Conservation (phyloP, 805 yeast genomes). For the Wickerhamomyces bovis region DNA sequence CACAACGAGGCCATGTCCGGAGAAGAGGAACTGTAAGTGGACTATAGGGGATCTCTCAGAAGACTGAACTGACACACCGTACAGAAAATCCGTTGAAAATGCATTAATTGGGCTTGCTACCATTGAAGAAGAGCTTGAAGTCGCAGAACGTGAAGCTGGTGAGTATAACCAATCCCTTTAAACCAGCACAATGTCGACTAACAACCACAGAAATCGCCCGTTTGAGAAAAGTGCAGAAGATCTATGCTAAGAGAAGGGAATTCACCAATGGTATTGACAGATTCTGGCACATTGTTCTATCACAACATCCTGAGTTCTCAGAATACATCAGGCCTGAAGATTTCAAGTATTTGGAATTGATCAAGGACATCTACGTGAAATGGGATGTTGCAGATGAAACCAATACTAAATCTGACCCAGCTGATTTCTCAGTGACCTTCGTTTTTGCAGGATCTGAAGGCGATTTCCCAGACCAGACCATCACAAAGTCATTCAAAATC, state of each 20-base stretch:
- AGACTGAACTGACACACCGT: not conserved
- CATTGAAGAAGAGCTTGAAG: conserved; percentile 52
- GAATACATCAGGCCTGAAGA: conserved; percentile 76
- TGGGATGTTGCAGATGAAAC: conserved; percentile 32
- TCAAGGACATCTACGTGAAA: conserved; percentile 57
- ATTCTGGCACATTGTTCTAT: conserved; percentile 85
- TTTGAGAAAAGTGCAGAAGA: conserved; percentile 45
- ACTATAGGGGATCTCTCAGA: too few relatives aligned
- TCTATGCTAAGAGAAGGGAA: conserved; percentile 52
- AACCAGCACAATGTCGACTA: not conserved
- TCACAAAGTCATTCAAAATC: conserved; percentile 54
- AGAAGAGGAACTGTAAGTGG: conserved; percentile 5
- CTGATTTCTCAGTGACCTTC: conserved; percentile 57
- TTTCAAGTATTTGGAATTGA: conserved; percentile 62
- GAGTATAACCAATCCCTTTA: conserved; percentile 2
- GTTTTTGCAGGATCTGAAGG: conserved; percentile 43
- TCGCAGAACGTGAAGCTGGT: conserved; percentile 54
- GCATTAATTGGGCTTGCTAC: conserved; percentile 46
- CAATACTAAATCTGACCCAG: conserved; percentile 35
- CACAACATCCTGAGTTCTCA: conserved; percentile 78
- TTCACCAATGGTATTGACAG: conserved; percentile 52
- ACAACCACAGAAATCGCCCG: conserved; percentile 36
- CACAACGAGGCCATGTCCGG: conserved; percentile 1
- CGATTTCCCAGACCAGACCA: conserved; percentile 47
- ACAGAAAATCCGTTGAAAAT: conserved; percentile 24